Conservation (phyloP, 805 yeast species). For the Ogataea glucozyma region DNA sequence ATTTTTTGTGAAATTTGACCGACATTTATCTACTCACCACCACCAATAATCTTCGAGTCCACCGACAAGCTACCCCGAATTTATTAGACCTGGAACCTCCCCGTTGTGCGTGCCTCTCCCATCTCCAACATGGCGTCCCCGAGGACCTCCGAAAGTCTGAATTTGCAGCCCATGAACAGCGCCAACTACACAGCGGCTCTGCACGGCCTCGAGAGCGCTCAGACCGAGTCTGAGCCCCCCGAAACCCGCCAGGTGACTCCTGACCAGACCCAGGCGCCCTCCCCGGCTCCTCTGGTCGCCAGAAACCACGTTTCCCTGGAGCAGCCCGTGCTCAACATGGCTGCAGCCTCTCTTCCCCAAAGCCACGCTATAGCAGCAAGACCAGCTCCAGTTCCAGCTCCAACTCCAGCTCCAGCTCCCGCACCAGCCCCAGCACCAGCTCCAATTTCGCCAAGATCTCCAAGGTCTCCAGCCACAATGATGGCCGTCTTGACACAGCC, state of each 20-base stretch:
- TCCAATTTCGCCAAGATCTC: neutral
- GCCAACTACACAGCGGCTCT: constrained; percentile 34
- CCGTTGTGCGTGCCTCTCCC: neutral
- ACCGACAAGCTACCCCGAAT: neutral
- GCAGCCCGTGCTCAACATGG: constrained; percentile 22
- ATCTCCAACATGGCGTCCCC: constrained; percentile 27
- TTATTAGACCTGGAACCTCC: too few relatives aligned
- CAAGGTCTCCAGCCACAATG: constrained; percentile 1
- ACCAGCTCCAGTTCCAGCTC: neutral
- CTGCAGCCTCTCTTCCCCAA: constrained; percentile 13
- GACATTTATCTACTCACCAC: too few relatives aligned
- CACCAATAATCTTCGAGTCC: too few relatives aligned
- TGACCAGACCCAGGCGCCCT: constrained; percentile 1
- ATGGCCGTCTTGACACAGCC: too few relatives aligned
- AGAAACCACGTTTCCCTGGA: constrained; percentile 5
- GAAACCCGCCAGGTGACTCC: constrained; percentile 3
- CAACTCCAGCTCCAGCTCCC: neutral
- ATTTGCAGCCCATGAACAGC: constrained; percentile 36
- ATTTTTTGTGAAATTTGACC: constrained; percentile 3
- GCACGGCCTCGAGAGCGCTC: constrained; percentile 26
- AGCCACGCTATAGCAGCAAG: constrained; percentile 21
- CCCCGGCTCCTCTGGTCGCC: neutral
- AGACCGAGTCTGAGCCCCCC: neutral
- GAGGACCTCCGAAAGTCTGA: constrained; percentile 27
- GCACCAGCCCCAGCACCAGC: neutral